Base-by-base conservation (phyloP, 768 basidiomycete species). In the Tricholoma matsutake region DNA sequence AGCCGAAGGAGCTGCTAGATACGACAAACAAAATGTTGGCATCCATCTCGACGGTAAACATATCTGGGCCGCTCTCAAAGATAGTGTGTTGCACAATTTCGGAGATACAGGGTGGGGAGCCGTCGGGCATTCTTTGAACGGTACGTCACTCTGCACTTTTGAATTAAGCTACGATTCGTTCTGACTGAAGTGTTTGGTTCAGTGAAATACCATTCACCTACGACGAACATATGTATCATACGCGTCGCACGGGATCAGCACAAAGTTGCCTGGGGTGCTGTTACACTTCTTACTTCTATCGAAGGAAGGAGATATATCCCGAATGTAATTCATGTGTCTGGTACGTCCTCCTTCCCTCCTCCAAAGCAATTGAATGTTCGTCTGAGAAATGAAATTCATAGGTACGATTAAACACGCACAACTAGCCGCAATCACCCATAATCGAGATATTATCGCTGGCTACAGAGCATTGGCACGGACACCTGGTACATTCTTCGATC, bases 61-160 rank as follows among this genome's bases (percentile, higher is more conserved):
- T 4, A 32, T 32, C 31, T 32, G 8, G 31, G 31, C 31, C 31
- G 31, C 4, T 4, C 31, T 32, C 32, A 32, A 32, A 10, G 32
- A 32, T 32, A 32, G 32, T 10, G 32, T 32, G 11, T 66, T 91
- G 56, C 70, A 71, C 16, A 86, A 93, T 66, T 95, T 94, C 69
- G 94, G 94, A 2, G 92, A 94, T 69, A 79, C 84, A 0, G 94
- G 92, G 4, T 95, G 92, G 93, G 94, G 93, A 25, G 82, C 88
- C 8, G 84, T 95, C 2, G 89, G 84, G 0, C 71, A 83, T 35
- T 89, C 88, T 3, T 74, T 96, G 60, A 86, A 80, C 20, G 87
- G 93, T 91, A 60, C 45, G 83, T n/a, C n/a, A n/a, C n/a, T n/a
- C 57, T 18, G 10, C 49, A 8, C 28, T 0, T 43, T 8, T 34